These are phyloP conservation scores for Thielaviopsis populi DNA, from an alignment of 2,329 filamentous ascomycete species.

Conservation along the genomic window DNA sequence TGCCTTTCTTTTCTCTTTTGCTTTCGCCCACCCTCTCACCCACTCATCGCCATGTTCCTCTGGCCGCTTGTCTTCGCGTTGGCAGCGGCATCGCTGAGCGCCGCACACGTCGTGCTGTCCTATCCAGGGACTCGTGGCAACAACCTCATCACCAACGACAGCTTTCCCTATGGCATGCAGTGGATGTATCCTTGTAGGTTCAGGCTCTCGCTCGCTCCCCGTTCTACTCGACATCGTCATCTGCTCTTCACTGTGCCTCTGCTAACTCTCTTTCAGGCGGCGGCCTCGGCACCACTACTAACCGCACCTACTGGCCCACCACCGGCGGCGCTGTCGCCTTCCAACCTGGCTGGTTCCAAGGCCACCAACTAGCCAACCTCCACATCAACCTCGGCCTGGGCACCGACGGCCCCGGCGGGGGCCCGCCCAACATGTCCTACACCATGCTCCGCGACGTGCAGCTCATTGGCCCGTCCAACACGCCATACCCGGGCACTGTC, in stretches of 20 bases:
- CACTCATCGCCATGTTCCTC: conserved; percentile 29
- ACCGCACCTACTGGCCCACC: conserved; percentile 86
- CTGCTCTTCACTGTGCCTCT: background rate
- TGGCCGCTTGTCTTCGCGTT: conserved; percentile 31
- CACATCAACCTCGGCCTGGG: conserved; percentile 88
- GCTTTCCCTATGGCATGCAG: conserved; percentile 80
- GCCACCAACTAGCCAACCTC: conserved; percentile 66
- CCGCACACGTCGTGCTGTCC: conserved; percentile 67
- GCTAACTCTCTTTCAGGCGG: conserved; percentile 45
- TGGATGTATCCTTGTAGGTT: conserved; percentile 89
- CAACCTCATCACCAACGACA: conserved; percentile 64
- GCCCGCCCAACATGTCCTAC: conserved; percentile 76
- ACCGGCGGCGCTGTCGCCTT: conserved; percentile 74
- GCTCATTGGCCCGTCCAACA: conserved; percentile 65
- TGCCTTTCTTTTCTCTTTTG: no score
- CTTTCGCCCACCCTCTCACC: conserved; percentile 15
- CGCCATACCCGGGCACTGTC: conserved; percentile 74
- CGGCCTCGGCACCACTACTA: conserved; percentile 58
- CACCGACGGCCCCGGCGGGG: conserved; percentile 43
- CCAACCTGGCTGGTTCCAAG: conserved; percentile 92
- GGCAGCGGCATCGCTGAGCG: conserved; percentile 34
- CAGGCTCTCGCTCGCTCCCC: background rate
- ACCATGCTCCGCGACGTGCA: conserved; percentile 69
- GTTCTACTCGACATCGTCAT: background rate
- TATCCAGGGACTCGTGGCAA: conserved; percentile 81